Percentiles rank a stretch among this genome's conserved stretches.
These are phyloP conservation scores for Eruca vesicaria DNA, from an alignment of 441 rosid genomes.

Conservation along the genomic window DNA sequence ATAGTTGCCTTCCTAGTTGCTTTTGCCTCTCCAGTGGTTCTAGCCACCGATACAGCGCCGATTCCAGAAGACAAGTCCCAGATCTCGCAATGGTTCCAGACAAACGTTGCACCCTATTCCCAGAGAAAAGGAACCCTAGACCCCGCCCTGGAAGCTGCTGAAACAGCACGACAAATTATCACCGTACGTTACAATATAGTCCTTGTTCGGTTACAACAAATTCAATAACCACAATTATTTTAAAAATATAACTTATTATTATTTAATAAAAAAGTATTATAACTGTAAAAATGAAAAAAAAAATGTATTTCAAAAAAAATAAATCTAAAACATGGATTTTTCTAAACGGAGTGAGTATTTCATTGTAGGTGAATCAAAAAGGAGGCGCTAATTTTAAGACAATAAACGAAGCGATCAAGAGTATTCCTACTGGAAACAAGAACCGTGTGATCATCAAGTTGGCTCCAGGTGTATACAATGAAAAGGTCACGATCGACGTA, in stretches of 20 bases:
- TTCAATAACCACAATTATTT: not conserved
- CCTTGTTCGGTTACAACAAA: not conserved
- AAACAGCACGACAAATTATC: slow-evolving; percentile 12
- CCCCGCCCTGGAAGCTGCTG: slow-evolving; percentile 36
- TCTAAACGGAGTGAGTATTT: not conserved
- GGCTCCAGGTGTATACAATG: slow-evolving; percentile 33
- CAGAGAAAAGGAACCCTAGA: slow-evolving; percentile 26
- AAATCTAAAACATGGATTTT: not conserved
- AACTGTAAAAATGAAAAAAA: not conserved
- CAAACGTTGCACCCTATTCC: slow-evolving; percentile 24
- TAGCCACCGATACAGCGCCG: slow-evolving; percentile 22
- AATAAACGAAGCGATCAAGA: slow-evolving; percentile 27
- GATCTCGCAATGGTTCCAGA: slow-evolving; percentile 29
- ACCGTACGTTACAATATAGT: slow-evolving; percentile 10
- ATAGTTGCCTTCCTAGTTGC: slow-evolving; percentile 14
- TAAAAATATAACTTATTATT: too few relatives aligned
- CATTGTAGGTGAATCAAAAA: slow-evolving; percentile 30
- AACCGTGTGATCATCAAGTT: slow-evolving; percentile 35
- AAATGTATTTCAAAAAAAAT: not conserved
- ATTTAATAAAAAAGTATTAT: not conserved
- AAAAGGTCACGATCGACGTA: slow-evolving; percentile 30
- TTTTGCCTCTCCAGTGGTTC: slow-evolving; percentile 11
- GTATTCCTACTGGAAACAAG: slow-evolving; percentile 31
- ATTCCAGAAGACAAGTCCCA: slow-evolving; percentile 27
- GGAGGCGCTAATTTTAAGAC: slow-evolving; percentile 31